phyloP scores from a whole-genome alignment of 2,329 filamentous ascomycete species.

The Fusarium sp. region DNA sequence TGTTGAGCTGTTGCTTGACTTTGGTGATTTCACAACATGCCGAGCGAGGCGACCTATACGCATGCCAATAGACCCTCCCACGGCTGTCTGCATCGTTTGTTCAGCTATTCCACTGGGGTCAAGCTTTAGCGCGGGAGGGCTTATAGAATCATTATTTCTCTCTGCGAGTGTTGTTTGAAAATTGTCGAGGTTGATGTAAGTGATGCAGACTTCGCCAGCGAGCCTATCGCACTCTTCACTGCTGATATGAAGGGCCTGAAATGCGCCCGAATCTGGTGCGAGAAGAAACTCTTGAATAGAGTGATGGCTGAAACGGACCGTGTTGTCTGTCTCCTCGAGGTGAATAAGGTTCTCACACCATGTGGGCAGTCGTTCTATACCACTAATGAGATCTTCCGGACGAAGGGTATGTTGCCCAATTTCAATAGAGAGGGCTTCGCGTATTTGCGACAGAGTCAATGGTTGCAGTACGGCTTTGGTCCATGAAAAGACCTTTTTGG shows the following conservation, averaged over 20 bases:
- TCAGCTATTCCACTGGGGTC: background rate
- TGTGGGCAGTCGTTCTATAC: background rate
- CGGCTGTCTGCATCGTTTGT: background rate
- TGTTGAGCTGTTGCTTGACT: rapidly evolving
- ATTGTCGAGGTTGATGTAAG: conserved; percentile 9
- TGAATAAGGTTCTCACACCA: conserved; percentile 29
- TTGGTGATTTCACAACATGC: background rate
- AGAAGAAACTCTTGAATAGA: conserved; percentile 24
- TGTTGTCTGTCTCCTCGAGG: conserved; percentile 10
- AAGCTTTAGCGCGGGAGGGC: background rate
- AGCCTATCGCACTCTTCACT: background rate
- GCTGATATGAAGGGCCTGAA: background rate
- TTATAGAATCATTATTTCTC: rapidly evolving
- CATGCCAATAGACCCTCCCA: background rate
- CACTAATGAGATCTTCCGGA: background rate
- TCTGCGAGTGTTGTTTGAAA: background rate
- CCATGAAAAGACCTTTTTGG: conserved; percentile 10
- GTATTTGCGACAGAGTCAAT: conserved; percentile 3
- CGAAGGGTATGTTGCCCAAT: background rate
- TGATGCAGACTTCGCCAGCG: conserved; percentile 1
- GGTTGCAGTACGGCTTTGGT: background rate
- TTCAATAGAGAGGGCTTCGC: conserved; percentile 19
- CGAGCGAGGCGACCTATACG: background rate
- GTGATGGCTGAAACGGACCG: conserved; percentile 30
- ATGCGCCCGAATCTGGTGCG: rapidly evolving